Conservation (phyloP, 2,329 filamentous ascomycete genomes). For the Scedosporium aurantiacum region DNA sequence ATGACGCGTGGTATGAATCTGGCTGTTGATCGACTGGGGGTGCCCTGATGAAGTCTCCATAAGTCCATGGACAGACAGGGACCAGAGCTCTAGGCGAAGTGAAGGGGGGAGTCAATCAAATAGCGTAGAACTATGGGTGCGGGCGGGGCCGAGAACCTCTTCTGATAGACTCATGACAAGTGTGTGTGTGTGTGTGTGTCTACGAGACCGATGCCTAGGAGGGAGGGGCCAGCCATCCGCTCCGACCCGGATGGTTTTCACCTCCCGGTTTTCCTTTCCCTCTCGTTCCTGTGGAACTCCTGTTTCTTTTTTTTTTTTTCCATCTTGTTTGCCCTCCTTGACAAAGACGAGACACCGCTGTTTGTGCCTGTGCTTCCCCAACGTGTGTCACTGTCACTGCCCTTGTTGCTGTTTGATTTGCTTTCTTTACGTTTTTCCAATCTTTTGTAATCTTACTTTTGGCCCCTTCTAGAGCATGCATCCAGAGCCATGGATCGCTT, state of each 20-base stretch:
- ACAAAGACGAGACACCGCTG: neutral
- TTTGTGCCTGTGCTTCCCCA: neutral
- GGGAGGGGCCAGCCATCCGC: too few species aligned
- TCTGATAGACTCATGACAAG: too few species aligned
- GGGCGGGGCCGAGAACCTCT: too few species aligned
- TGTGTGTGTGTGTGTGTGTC: too few species aligned
- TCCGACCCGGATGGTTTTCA: too few species aligned
- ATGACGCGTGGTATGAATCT: neutral
- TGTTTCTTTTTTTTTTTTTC: neutral
- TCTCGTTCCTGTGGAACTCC: too few species aligned
- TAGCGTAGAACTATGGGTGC: too few species aligned
- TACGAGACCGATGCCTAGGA: too few species aligned
- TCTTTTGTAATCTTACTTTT: neutral
- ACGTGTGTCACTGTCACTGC: neutral
- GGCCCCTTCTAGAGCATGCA: neutral
- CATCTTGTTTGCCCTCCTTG: neutral
- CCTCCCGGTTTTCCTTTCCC: too few species aligned
- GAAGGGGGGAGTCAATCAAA: too few species aligned
- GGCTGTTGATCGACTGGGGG: neutral
- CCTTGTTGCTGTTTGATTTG: neutral
- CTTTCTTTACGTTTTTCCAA: neutral
- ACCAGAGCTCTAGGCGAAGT: too few species aligned
- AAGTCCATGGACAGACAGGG: too few species aligned
- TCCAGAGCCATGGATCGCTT: slow-evolving; percentile 1
- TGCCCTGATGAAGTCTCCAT: neutral